Conservation (phyloP, 345 rosid genomes). For the Viola odorata region DNA sequence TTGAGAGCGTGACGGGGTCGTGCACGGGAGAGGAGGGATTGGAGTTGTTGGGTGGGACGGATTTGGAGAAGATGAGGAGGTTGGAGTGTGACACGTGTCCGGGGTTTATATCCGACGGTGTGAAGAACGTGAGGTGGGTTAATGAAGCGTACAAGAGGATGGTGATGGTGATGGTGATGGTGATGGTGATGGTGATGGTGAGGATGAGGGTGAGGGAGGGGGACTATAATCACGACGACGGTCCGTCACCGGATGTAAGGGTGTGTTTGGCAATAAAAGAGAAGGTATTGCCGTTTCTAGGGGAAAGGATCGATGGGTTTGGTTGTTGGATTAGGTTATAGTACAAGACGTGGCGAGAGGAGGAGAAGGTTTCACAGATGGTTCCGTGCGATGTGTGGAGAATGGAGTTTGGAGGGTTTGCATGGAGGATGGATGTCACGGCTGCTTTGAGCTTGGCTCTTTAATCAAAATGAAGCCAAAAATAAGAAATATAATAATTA, state of each 20-base stretch:
- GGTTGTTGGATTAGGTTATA: slow-evolving; percentile 59
- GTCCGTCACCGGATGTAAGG: slow-evolving; percentile 3
- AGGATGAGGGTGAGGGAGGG: not conserved
- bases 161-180: slow-evolving; percentile 19
- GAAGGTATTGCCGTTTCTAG: slow-evolving; percentile 24
- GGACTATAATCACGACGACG: not conserved
- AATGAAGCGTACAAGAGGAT: slow-evolving; percentile 57
- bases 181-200: too few relatives aligned
- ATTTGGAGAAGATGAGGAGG: slow-evolving; percentile 35
- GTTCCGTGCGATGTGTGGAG: slow-evolving; percentile 73
- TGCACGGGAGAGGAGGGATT: slow-evolving; percentile 36
- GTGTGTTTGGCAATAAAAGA: slow-evolving; percentile 52
- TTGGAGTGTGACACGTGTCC: slow-evolving; percentile 71
- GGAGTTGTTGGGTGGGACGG: slow-evolving; percentile 24
- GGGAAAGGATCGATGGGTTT: slow-evolving; percentile 8
- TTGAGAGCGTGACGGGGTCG: slow-evolving; percentile 48
- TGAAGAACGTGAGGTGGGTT: slow-evolving; percentile 50
- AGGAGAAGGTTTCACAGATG: slow-evolving; percentile 33
- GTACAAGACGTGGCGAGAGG: slow-evolving; percentile 40
- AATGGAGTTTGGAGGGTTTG: slow-evolving; percentile 61
- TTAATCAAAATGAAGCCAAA: not conserved
- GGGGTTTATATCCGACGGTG: slow-evolving; percentile 46
- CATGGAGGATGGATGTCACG: slow-evolving; percentile 72
- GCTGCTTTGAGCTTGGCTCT: slow-evolving; percentile 68
- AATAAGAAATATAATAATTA: not conserved